Base-by-base conservation (phyloP, 257 asterid genomes). In the Solanum medicagineum region DNA sequence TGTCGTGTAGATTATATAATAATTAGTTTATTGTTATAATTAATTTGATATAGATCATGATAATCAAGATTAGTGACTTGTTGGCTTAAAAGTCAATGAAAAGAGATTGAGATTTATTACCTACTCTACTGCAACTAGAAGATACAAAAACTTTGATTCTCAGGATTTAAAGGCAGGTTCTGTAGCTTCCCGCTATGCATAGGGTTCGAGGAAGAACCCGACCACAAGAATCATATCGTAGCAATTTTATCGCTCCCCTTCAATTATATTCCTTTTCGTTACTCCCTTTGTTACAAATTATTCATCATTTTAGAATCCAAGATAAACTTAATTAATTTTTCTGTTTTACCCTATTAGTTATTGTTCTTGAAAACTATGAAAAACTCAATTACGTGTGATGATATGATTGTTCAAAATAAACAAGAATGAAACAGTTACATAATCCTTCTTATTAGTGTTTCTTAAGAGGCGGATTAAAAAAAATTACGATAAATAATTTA, bases 241-340 rank as follows among this genome's bases (percentile, higher is more conserved):
- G 0, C 0, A 2, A 0, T 32, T 32, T 32, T 32, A 0, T 32
- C 4, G 0, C 36, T 32, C 4, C 36, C 4, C 4, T 32, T 32
- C 36, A 32, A 32, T 51, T 49, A 24, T 26, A 77, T 24, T 51
- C 2, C 7, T 26, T 77, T 51, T 26, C 6, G 15, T 49, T 1
- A n/a, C 4, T 15, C 5, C 6, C 53, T 10, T 5, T 9, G 0
- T 65, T 6, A 26, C 6, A 65, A 24, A 63, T 63, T 6, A 24
- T 24, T 24, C 26, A 0, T 63, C 0, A 6, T 62, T 62, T 62
- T 62, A 5, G 4, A 62, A 62, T 3, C 26, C 26, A 1, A 63
- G 15, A 36, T 2, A 26, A 24, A 8, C 9, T 47, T 47, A 10
- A 47, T 47, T 47, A 17, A 7, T 56, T 17, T 56, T 56, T 0